Evolutionary conservation across 2,329 filamentous ascomycete genomes (phyloP), one percentile per base, ranked within the genome.

Genomic region (Epichloe brachyelytri): DNA sequence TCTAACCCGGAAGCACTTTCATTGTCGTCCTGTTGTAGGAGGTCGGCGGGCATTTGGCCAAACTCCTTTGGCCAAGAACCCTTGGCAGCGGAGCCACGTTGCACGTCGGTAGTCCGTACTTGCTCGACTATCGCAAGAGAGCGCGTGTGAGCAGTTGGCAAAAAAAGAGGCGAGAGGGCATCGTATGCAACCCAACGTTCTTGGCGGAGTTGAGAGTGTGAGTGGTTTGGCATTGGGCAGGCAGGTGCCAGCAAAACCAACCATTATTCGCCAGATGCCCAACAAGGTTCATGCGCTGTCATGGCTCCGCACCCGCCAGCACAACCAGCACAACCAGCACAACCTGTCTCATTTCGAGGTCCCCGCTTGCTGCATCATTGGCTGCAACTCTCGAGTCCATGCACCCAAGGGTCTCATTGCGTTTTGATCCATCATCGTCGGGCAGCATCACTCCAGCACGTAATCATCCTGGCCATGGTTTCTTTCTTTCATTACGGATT

Each of bases 61-160:
- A 20, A 20, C n/a, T n/a, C n/a, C n/a, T 20, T 20, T 20, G 20
- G 20, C 48, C 12, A 22, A 40, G 33, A 17, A 34, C 37, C 20
- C 12, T 40, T 19, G 41, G 57, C 56, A 63, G 55, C 56, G 60
- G 60, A 61, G 64, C 64, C 64, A 66, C 63, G 63, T 65, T 65
- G 64, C 63, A 65, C 57, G 52, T 51, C 56, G 38, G 8, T 19
- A 40, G 52, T 52, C 56, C n/a, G 8, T 19, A 40, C 17, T 15
- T 37, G 36, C 12, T 37, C 15, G 36, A 20, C 39, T 8, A 8
- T 26, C 26, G 26, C 39, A 41, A 19, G 19, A n/a, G 19, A 41
- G 4, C 3, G 7, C n/a, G 19, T 19, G 17, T 33, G 17, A 40
- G 17, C 5, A n/a, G 3, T 26, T 8, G n/a, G 26, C 12, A 15